Percentiles rank a stretch among this genome's conserved stretches.
These are phyloP conservation scores for Phytophthora niederhauseri DNA, from an alignment of 352 stramenopile genomes.

Conservation along the genomic window DNA sequence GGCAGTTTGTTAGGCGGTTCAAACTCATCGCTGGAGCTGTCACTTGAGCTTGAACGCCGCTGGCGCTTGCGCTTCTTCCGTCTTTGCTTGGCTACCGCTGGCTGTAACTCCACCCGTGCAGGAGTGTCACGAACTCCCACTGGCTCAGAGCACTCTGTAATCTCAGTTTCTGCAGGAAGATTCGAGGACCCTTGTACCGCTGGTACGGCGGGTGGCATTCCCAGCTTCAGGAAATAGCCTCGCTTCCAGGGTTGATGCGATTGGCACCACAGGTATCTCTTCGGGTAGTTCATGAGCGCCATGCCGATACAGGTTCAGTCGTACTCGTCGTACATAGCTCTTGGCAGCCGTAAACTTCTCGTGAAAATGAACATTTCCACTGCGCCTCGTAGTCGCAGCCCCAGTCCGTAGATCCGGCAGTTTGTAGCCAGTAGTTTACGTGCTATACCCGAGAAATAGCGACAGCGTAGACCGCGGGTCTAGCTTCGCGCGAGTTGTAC, in stretches of 20 bases:
- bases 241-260: background rate
- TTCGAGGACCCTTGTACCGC: background rate
- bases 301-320: background rate
- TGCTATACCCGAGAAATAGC: background rate
- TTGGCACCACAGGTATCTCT: background rate
- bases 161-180: background rate
- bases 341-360: background rate
- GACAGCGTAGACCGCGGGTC: background rate
- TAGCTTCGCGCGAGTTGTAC: background rate
- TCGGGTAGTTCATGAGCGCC: background rate
- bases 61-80: background rate
- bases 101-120: background rate
- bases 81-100: background rate
- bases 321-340: background rate
- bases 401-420: background rate
- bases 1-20: background rate
- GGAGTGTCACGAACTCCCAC: background rate
- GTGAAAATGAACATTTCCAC: background rate
- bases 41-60: background rate
- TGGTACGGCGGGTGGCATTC: background rate
- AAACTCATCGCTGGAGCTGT: background rate
- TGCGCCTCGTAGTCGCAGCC: background rate
- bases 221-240: background rate
- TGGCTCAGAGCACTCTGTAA: background rate
- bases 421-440: background rate